Conservation (phyloP, 208 protist species). For the Acanthamoeba lenticulata region DNA sequence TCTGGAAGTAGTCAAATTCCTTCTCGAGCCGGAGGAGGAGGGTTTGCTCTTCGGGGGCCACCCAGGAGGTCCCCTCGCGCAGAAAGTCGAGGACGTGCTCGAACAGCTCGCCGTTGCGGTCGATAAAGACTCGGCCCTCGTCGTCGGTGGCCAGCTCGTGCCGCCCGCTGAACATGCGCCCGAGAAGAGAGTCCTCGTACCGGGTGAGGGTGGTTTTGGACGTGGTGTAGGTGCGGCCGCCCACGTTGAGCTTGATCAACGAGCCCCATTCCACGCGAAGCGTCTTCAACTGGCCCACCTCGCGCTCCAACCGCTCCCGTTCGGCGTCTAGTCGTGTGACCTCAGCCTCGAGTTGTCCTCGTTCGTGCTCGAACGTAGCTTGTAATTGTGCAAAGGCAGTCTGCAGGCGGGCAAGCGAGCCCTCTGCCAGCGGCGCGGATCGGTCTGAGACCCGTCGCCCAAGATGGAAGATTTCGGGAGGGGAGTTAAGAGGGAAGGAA, state of each 20-base stretch:
- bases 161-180: slow-evolving; percentile 58
- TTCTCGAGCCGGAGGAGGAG: not conserved
- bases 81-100: slow-evolving; percentile 39
- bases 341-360: not conserved
- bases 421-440: too few relatives aligned
- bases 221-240: slow-evolving; percentile 50
- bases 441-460: too few relatives aligned
- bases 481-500: not conserved
- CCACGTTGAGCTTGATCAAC: slow-evolving; percentile 37
- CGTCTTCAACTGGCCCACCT: not conserved
- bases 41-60: not conserved
- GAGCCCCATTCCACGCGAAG: not conserved
- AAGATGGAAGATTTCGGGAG: too few relatives aligned
- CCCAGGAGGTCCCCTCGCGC: not conserved
- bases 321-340: not conserved
- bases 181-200: slow-evolving; percentile 49
- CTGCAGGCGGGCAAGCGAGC: not conserved
- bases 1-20: slow-evolving; percentile 5
- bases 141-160: slow-evolving; percentile 30
- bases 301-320: not conserved
- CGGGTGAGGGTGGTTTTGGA: slow-evolving; percentile 14
- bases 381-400: not conserved
- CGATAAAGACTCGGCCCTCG: slow-evolving; percentile 42
- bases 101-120: slow-evolving; percentile 45
- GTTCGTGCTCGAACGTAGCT: not conserved